Evolutionary conservation across 1,284 basidiomycete species (phyloP).

Genomic region (Tilletia horrida): DNA sequence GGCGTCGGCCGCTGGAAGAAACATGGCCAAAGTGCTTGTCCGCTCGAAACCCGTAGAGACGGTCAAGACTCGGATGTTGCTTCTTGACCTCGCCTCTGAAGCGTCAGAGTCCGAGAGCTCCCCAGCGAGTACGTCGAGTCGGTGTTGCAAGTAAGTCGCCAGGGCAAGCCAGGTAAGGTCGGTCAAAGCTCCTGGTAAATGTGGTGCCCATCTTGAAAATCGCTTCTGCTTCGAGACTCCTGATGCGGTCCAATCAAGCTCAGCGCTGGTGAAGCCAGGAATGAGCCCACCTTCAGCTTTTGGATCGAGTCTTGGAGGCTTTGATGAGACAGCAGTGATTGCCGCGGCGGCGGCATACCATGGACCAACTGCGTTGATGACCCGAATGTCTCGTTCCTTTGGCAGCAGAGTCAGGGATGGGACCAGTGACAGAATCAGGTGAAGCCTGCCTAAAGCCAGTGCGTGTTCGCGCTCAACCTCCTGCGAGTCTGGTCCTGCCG

Average conservation of each 20-base stretch:
- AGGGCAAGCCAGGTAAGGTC: constrained; percentile 9
- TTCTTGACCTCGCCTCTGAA: neutral
- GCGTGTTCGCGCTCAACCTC: neutral
- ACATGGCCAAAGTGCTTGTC: neutral
- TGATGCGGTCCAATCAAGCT: neutral
- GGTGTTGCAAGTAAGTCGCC: neutral
- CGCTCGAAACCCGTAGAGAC: constrained; percentile 12
- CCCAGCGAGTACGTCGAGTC: constrained; percentile 10
- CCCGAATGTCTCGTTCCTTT: neutral
- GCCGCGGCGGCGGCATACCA: constrained; percentile 13
- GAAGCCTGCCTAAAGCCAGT: constrained; percentile 11
- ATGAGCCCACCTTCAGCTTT: neutral
- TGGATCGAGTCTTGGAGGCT: neutral
- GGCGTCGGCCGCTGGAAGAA: neutral
- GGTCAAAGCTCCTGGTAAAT: neutral
- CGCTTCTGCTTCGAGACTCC: neutral
- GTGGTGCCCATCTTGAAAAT: constrained; percentile 1
- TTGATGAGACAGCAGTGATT: neutral
- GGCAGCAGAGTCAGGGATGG: constrained; percentile 8
- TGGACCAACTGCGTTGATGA: constrained; percentile 10
- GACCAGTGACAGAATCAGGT: neutral
- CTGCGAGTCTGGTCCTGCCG: neutral
- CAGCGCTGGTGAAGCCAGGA: constrained; percentile 11
- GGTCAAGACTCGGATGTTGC: constrained; percentile 9
- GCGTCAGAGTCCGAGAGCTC: neutral